Base-by-base conservation (phyloP, 2,329 filamentous ascomycete genomes). In the Pestalotiopsis sp. region DNA sequence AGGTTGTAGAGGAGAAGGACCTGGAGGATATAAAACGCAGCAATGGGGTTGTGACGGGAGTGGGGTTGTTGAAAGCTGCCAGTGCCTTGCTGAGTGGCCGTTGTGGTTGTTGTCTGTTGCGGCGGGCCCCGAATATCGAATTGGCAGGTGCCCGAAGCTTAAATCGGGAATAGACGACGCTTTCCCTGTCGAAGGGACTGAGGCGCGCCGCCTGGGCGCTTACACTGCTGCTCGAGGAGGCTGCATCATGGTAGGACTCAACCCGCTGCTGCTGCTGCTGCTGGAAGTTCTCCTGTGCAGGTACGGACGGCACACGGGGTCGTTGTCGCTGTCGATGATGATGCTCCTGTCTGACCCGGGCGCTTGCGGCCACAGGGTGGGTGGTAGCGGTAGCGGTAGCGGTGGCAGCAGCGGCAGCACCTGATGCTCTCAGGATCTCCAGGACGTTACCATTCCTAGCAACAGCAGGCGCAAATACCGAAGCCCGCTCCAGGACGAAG, bases 1-100 rank as follows among this genome's bases (percentile, higher is more conserved):
- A 63, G 25, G 75, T 67, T 4, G 77, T 75, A 45, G 75, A 70
- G 57, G 76, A 78, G 69, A 78, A 78, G 49, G 60, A 38, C 70
- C 68, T 36, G 69, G 68, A 25, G 63, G 52, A 39, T 67, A 39
- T 67, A 63, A 31, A 56, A 27, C 31, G 23, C 38, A 36, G 25
- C 62, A 25, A 14, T 36, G 14, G 52, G 31, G 31, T 36, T 36
- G 31, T 36, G 31, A 36, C 31, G 31, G 2, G 57, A 49, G 65
- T 60, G 57, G 52, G 59, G 38, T 63, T 41, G 56, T 12, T 3
- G n/a, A 41, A 25, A 36, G 31, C 31, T 36, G 31, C 31, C 31
- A 36, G 31, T 7, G 31, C 31, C 31, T 23, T 23, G 23, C 23
- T 23, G 23, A 36, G 31, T 9, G 31, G 31, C 9, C 7, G 31